A percentile compares a stretch with the other conserved stretches of the same genome.
phyloP scores from a whole-genome alignment of 1,284 basidiomycete species.

The Fomitopsis palustris region DNA sequence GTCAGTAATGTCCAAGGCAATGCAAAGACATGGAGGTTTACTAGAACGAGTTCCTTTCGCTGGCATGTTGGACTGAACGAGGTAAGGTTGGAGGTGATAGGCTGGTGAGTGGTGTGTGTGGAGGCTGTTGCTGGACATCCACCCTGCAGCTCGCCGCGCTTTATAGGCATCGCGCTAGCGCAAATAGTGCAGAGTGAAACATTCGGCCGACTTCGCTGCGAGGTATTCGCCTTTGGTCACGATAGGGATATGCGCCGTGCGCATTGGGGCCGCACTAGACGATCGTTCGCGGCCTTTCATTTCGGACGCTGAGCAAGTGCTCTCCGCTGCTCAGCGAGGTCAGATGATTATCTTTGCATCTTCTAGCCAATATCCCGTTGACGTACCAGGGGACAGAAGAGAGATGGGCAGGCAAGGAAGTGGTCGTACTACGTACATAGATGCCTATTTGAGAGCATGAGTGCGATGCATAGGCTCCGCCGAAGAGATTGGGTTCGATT shows the following conservation, averaged over 20 bases:
- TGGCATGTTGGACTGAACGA: conserved; percentile 9
- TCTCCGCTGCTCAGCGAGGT: not conserved
- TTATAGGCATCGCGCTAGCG: not conserved
- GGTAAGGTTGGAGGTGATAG: not conserved
- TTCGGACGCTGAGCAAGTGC: not conserved
- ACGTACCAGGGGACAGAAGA: not conserved
- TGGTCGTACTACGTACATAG: not conserved
- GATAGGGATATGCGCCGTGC: not conserved
- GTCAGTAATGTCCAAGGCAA: not conserved
- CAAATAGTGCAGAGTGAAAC: not conserved
- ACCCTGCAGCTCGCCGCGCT: not conserved
- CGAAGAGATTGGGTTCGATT: not conserved
- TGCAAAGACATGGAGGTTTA: conserved; percentile 1
- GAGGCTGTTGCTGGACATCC: not conserved
- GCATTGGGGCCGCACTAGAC: not conserved
- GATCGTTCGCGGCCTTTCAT: not conserved
- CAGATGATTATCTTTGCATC: not conserved
- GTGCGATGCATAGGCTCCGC: not conserved
- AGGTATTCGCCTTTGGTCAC: not conserved
- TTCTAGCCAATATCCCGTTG: not conserved
- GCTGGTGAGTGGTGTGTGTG: not conserved
- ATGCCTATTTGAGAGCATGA: not conserved
- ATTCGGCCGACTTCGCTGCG: not conserved
- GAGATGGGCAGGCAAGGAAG: not conserved
- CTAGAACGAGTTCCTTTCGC: conserved; percentile 16